A percentile compares a stretch with the other conserved stretches of the same genome.
phyloP scores from a whole-genome alignment of 305 asterid species.

The Solanum aculeatissimum region DNA sequence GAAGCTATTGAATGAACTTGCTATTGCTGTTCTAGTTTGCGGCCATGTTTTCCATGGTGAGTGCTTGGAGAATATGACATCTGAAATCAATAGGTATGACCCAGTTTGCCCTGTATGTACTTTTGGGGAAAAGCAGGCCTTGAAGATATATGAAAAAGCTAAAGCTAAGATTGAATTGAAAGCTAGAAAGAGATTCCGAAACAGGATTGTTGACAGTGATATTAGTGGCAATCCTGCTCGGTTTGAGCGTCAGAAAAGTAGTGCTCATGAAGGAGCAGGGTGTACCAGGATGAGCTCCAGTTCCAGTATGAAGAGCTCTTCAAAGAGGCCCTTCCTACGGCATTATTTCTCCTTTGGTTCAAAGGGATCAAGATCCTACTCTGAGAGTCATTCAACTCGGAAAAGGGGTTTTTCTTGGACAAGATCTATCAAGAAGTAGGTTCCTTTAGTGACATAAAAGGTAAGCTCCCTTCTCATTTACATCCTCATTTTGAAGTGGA shows the following conservation, averaged over 20 bases:
- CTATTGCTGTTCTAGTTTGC: constrained; percentile 74
- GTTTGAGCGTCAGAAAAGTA: constrained; percentile 44
- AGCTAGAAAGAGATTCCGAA: constrained; percentile 52
- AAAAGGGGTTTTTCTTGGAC: constrained; percentile 76
- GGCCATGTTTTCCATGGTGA: constrained; percentile 92
- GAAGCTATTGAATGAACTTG: constrained; percentile 62
- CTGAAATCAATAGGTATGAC: constrained; percentile 70
- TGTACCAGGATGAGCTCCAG: constrained; percentile 62
- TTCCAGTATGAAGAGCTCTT: constrained; percentile 64
- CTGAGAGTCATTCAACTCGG: constrained; percentile 43
- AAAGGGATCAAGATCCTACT: constrained; percentile 36
- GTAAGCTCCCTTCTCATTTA: constrained; percentile 7
- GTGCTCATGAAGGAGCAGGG: constrained; percentile 32
- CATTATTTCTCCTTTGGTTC: constrained; percentile 83
- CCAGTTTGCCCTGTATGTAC: constrained; percentile 91
- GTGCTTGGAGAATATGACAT: constrained; percentile 85
- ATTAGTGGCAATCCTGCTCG: constrained; percentile 21
- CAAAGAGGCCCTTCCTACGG: constrained; percentile 54
- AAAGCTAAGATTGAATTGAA: constrained; percentile 65
- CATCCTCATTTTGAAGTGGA: neutral
- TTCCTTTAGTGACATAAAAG: constrained; percentile 13
- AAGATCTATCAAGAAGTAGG: constrained; percentile 57
- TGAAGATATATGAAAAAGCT: constrained; percentile 73
- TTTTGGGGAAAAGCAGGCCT: constrained; percentile 68
- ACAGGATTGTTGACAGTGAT: constrained; percentile 56